These are phyloP conservation scores for Artemisia tridentata DNA, from an alignment of 129 eudicot genomes.

Conservation along the genomic window DNA sequence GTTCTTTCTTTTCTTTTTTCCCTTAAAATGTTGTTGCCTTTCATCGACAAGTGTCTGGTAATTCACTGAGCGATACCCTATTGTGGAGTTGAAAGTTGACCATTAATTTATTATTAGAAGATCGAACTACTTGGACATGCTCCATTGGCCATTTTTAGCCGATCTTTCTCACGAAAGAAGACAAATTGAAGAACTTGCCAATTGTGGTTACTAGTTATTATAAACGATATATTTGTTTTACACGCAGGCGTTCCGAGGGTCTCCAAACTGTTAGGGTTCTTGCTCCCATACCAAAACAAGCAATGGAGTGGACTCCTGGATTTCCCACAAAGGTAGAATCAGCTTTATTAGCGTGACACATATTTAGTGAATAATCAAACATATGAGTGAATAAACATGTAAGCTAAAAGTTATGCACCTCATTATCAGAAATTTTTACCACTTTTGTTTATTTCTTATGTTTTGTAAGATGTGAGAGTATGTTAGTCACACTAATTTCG, in stretches of 20 bases:
- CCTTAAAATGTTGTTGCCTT: not conserved
- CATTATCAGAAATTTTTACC: not conserved
- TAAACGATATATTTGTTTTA: slow-evolving; percentile 17
- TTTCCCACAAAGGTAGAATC: slow-evolving; percentile 82
- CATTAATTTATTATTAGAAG: no score
- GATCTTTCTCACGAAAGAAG: no score
- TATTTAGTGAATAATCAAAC: not conserved
- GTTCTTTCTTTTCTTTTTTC: not conserved
- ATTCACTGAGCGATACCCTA: no score
- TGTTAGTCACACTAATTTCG: not conserved
- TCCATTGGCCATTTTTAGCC: no score
- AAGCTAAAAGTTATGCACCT: not conserved
- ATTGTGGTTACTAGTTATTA: slow-evolving; percentile 4
- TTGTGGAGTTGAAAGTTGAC: no score
- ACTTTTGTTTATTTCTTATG: not conserved
- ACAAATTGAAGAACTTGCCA: no score
- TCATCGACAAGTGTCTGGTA: no score
- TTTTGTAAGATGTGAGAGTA: slow-evolving; percentile 5
- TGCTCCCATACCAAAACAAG: slow-evolving; percentile 84
- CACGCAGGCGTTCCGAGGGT: slow-evolving; percentile 85
- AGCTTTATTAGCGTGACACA: not conserved
- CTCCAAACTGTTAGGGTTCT: slow-evolving; percentile 76
- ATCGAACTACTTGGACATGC: no score
- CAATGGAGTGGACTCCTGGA: slow-evolving; percentile 81
- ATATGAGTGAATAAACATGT: not conserved